Base-by-base conservation (phyloP, 139 green algal genomes). In the Chlamydomonas sp. region DNA sequence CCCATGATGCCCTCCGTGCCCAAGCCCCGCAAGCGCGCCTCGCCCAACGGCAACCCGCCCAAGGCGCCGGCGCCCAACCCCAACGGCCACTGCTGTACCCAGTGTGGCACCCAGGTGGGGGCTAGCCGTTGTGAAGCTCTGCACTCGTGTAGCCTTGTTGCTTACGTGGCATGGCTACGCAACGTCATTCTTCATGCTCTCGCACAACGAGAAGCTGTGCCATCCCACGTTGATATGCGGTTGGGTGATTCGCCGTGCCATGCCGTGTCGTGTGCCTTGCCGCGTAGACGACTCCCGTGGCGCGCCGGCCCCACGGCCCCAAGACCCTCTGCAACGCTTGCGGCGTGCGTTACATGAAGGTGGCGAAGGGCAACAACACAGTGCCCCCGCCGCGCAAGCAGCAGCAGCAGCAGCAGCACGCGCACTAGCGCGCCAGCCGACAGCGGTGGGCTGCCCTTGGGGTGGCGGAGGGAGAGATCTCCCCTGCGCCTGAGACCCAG, bases 281-380 rank as follows among this genome's bases (percentile, higher is more conserved):
- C 31, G 31, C 78, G 74, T 76, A 92, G 89, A 89, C 85, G 1
- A 97, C 95, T 1, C 95, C 95, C 57, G 90, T 98, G 96, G 96
- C 90, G 96, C 4, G 95, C 93, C 4, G 96, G 96, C 5, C 96
- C 6, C 87, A 93, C 72, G 96, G 96, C 16, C 94, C 95, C 81
- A 97, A 97, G 91, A 98, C 96, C 5, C 90, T 98, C 3, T 98
- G 96, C 92, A 97, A 98, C 80, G 95, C 95, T 0, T 98, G 96
- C 86, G 96, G 96, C 15, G 94, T 97, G 75, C 90, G 95, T 2
- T 95, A 94, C 88, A 93, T 93, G 90, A 95, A 95, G 88, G 83
- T 91, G 1, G 91, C 88, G 31, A 94, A 92, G 77, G 84, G 86
- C 49, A 94, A 93, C 63, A 94, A 93, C 63, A 63, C 69, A 4